Base-by-base conservation (phyloP, 2,329 filamentous ascomycete species). In the Colletotrichum ledebouriae region DNA sequence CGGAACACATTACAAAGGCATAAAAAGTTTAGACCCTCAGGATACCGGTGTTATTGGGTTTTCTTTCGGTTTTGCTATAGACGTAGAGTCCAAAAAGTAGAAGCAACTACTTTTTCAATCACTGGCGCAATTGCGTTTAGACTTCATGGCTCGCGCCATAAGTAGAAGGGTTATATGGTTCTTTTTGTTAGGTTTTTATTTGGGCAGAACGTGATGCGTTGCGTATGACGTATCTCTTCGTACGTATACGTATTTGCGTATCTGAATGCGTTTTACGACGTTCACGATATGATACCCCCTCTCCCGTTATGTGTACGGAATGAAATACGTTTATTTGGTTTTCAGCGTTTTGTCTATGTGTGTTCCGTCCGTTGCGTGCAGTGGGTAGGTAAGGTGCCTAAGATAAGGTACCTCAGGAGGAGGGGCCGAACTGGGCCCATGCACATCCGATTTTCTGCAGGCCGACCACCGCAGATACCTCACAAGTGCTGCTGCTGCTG, bases 301-400 rank as follows among this genome's bases (percentile, higher is more conserved):
- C 9, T 39, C 37, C 66, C 62, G 66, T 60, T 41, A 55, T 56
- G 34, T 50, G 47, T 65, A 65, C 56, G 59, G 59, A 63, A 67
- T 70, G 49, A 68, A 44, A 70, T 63, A 70, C 49, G 62, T 71
- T 50, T 67, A 34, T 59, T 73, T 72, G 70, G 71, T 73, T 63
- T 71, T 72, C 73, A 69, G 29, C 69, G 64, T 74, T 71, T 11
- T 57, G 64, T 69, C 60, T 65, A 3, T 49, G 42, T 49, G 42
- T 59, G 25, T 69, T 64, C 29, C 29, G 29, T 29, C 29, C 29
- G 29, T 29, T 29, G 29, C 29, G 29, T 71, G 66, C 29, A 29
- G 7, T 55, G 20, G 17, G 25, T 25, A 44, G 22, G 34, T 15
- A 46, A 25, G 25, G 25, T 25, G 5, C 25, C 25, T 25, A 25